These are phyloP conservation scores for Boletus pseudopeckii DNA, from an alignment of 768 basidiomycete species.

Conservation along the genomic window DNA sequence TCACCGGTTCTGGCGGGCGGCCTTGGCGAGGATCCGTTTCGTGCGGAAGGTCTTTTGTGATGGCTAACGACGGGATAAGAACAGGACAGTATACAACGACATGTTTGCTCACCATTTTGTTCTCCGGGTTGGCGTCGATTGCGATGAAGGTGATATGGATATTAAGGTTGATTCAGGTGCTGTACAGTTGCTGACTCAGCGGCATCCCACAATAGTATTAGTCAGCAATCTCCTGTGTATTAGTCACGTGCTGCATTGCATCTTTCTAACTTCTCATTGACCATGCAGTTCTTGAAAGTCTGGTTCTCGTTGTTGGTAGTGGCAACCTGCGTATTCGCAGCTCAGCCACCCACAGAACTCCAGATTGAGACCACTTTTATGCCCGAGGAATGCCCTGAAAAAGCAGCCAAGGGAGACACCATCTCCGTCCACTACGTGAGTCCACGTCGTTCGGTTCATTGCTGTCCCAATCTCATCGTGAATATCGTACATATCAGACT, in stretches of 20 bases:
- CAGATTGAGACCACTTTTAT: slow-evolving; percentile 56
- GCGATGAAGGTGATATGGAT: slow-evolving; percentile 10
- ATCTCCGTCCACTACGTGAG: slow-evolving; percentile 79
- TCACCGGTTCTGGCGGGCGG: slow-evolving; percentile 91
- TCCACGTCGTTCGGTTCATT: slow-evolving; percentile 3
- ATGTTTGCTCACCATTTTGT: slow-evolving; percentile 46
- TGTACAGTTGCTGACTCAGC: slow-evolving; percentile 44
- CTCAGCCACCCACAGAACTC: slow-evolving; percentile 52
- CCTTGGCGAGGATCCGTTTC: slow-evolving; percentile 97
- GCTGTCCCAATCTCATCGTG: neutral
- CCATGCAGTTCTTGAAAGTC: slow-evolving; percentile 51
- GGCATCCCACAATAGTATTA: slow-evolving; percentile 4
- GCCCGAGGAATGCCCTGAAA: slow-evolving; percentile 54
- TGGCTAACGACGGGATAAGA: slow-evolving; percentile 53
- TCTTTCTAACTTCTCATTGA: neutral
- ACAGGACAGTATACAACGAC: neutral
- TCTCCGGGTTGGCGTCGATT: slow-evolving; percentile 34
- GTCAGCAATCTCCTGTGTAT: neutral
- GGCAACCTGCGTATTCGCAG: slow-evolving; percentile 45
- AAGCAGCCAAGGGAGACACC: slow-evolving; percentile 57
- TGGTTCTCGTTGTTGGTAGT: slow-evolving; percentile 47
- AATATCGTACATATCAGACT: slow-evolving; percentile 35
- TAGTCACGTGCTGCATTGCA: neutral
- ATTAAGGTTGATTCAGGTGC: slow-evolving; percentile 36
- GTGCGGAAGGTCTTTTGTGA: slow-evolving; percentile 98